A percentile compares a stretch with the other conserved stretches of the same genome.
Evolutionary conservation across 129 eudicot species (phyloP).

Genomic region (Pittosporum tobira): DNA sequence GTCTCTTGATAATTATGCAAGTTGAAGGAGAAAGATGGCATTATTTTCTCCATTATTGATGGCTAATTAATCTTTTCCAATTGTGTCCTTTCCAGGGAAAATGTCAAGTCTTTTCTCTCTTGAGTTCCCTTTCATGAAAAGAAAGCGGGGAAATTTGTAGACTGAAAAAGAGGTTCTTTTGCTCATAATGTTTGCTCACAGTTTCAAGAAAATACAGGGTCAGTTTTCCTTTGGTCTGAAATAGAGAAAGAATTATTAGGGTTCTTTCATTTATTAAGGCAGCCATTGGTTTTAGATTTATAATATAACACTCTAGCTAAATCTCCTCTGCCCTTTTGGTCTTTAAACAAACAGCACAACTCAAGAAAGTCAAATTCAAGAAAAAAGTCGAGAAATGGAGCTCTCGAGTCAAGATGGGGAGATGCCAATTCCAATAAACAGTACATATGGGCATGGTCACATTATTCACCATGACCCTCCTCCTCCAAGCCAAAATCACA

Average conservation of each 20-base stretch:
- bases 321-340: conserved; percentile 23
- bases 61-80: no score
- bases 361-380: not conserved
- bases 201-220: not conserved
- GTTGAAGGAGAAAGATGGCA: no score
- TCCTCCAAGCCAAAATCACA: conserved; percentile 22
- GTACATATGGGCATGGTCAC: conserved; percentile 44
- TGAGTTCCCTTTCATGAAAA: no score
- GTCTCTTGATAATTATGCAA: conserved; percentile 11
- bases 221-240: not conserved
- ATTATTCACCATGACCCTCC: conserved; percentile 37
- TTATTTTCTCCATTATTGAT: no score
- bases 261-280: conserved; percentile 1
- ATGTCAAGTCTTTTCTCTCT: no score
- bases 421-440: conserved; percentile 68
- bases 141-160: no score
- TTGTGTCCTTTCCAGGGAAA: no score
- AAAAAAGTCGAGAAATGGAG: conserved; percentile 28
- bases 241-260: not conserved
- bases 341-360: conserved; percentile 34
- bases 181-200: no score
- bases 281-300: conserved; percentile 10
- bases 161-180: no score
- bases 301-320: conserved; percentile 18
- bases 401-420: no score